Percentiles rank a stretch among this genome's conserved stretches.
These are phyloP conservation scores for Aureoboletus auriporus DNA, from an alignment of 768 basidiomycete genomes.

Conservation along the genomic window DNA sequence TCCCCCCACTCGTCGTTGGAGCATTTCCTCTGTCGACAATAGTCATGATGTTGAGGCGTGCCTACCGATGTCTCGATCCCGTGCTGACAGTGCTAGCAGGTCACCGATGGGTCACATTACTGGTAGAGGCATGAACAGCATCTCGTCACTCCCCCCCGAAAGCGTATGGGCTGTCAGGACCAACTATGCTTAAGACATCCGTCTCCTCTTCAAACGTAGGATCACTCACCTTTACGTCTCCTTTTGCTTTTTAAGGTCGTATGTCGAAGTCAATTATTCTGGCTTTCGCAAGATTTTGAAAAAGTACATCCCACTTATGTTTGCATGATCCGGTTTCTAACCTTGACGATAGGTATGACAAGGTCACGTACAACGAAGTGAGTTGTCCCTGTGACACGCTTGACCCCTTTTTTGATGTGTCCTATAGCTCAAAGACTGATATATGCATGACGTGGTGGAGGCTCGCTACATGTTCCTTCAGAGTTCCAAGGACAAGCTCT, in stretches of 20 bases:
- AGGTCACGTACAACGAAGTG: constrained; percentile 75
- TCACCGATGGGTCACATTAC: constrained; percentile 40
- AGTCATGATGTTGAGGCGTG: constrained; percentile 33
- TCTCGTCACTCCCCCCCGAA: constrained; percentile 40
- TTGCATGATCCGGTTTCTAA: neutral
- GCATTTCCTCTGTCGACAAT: constrained; percentile 47
- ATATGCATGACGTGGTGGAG: constrained; percentile 71
- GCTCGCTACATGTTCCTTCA: constrained; percentile 62
- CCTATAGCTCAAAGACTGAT: constrained; percentile 67
- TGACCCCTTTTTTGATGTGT: neutral
- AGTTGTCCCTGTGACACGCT: constrained; percentile 1
- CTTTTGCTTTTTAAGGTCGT: constrained; percentile 73
- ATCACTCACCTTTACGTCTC: constrained; percentile 81
- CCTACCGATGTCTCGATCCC: constrained; percentile 18
- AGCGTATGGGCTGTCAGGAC: constrained; percentile 75
- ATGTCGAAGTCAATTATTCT: constrained; percentile 87
- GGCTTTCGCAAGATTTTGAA: constrained; percentile 95
- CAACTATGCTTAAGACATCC: constrained; percentile 81
- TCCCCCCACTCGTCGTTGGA: constrained; percentile 24
- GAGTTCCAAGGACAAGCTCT: constrained; percentile 58
- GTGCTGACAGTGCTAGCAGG: constrained; percentile 22
- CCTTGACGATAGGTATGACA: constrained; percentile 74
- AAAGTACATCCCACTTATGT: constrained; percentile 54
- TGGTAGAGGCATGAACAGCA: constrained; percentile 44
- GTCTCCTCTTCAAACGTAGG: constrained; percentile 83